Base-by-base conservation (phyloP, 2,329 filamentous ascomycete species). In the Chrysoporthe cubensis region DNA sequence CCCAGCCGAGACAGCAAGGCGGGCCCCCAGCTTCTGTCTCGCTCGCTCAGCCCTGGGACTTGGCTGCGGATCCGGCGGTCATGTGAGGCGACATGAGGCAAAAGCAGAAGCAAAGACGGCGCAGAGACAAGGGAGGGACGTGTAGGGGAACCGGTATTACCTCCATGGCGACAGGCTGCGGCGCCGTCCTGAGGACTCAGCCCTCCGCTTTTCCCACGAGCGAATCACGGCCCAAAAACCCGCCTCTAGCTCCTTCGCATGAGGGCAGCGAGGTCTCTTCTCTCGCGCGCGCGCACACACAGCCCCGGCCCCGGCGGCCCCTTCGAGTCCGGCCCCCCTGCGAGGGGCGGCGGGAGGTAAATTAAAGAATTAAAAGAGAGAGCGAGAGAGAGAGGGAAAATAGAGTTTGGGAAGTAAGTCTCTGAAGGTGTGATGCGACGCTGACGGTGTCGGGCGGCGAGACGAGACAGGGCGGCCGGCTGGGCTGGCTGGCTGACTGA, bases 1-100 rank as follows among this genome's bases (percentile, higher is more conserved):
- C 26, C 50, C 40, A 62, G 67, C 67, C 64, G 69, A 70, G 69
- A 70, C 67, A 65, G 18, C 50, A 16, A 26, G 26, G 26, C 26
- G 26, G 26, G 26, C 26, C 26, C 26, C 26, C 26, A 26, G 26
- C 26, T 26, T 26, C 26, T 26, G 26, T 26, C 26, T 50, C 42
- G 26, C 60, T 50, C 11, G 44, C 16, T 34, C 21, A 40, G 60
- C 16, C 16, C 44, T 26, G 44, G 34, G 44, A 52, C 44, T 37
- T 37, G 60, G 46, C 40, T 44, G 37, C 59, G 62, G 59, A 21
- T 21, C 26, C 21, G 16, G 46, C 62, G 26, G 34, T 44, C 42
- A 32, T 48, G 26, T 61, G 18, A 34, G 48, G 56, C 16, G 16
- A 34, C 21, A 34, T 32, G 40, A 34, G n/a, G 32, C 52, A 65